Base-by-base conservation (phyloP, 495 filamentous ascomycete genomes). In the Hypoxylon intermedium region DNA sequence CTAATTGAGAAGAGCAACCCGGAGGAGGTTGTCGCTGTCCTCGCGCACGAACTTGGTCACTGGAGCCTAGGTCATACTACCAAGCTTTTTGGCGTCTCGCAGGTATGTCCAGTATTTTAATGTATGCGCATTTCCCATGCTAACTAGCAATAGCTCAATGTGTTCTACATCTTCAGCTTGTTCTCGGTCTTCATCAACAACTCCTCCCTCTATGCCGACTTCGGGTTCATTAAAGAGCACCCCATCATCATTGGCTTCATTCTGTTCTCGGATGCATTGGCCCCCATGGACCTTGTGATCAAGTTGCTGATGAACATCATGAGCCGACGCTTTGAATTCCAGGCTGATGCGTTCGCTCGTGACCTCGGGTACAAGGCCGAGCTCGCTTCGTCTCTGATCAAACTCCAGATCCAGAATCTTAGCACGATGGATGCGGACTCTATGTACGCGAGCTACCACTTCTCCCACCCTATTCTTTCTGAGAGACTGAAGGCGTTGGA, bases 121-220 rank as follows among this genome's bases (percentile, higher is more conserved):
- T 11, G 13, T 36, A 12, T 18, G 24, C 12, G 40, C 1, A 11
- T 13, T 2, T n/a, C 30, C 28, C 24, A 37, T 45, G 41, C 72
- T 79, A 66, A 83, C 45, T 21, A 13, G 20, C 9, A 26, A 18
- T 51, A 77, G 74, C 72, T 77, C 18, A 93, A 98, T 74, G 87
- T 96, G 73, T 95, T 98, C 80, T 97, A 95, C 75, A 90, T 98
- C 59, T 98, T 98, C 68, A 83, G 90, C 28, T 82, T 98, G 16
- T 98, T 98, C 83, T 97, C 92, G 7, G 90, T 92, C 57, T 98
- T 98, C 76, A 88, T 98, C 79, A 92, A 93, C 80, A 98, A 98
- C 79, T 77, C 82, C 65, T 97, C 92, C 3, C 78, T 98, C 19
- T 98, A 94, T 73, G 74, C 87, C 56, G 87, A 90, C 38, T 98